Percentiles rank a stretch among this genome's conserved stretches.
Evolutionary conservation across 495 filamentous ascomycete genomes (phyloP).

Genomic region (Penicillium parvum): DNA sequence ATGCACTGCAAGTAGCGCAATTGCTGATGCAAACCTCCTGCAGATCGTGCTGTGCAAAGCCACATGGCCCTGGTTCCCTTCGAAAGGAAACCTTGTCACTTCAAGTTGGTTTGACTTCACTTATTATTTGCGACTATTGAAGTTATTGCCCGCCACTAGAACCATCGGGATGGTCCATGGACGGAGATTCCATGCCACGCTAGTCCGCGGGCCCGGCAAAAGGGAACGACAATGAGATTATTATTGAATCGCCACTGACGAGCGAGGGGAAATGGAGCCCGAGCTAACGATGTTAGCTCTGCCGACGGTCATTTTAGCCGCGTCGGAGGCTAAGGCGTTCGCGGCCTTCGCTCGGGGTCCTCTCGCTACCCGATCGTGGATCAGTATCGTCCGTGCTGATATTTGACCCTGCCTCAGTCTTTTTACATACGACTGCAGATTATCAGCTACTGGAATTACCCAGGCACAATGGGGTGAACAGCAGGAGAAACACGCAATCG

Average conservation of each 20-base stretch:
- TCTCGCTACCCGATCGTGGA: not conserved
- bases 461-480: too few relatives aligned
- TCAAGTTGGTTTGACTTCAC: too few relatives aligned
- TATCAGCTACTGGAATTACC: too few relatives aligned
- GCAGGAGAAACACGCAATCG: too few relatives aligned
- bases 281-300: not conserved
- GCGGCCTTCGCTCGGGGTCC: not conserved
- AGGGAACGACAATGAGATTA: not conserved
- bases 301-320: not conserved
- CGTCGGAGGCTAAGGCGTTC: not conserved
- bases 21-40: too few relatives aligned
- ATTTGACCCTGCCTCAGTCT: too few relatives aligned
- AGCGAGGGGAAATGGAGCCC: not conserved
- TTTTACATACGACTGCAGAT: too few relatives aligned
- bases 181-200: not conserved
- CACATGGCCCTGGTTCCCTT: too few relatives aligned
- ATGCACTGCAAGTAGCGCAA: too few relatives aligned
- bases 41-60: too few relatives aligned
- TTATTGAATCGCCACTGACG: not conserved
- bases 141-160: conserved; percentile 5
- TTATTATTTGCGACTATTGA: conserved; percentile 5
- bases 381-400: not conserved
- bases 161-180: not conserved
- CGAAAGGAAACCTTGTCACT: too few relatives aligned
- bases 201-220: not conserved